These are phyloP conservation scores for Fusarium fujikuroi DNA, from an alignment of 2,329 filamentous ascomycete genomes.

Conservation along the genomic window DNA sequence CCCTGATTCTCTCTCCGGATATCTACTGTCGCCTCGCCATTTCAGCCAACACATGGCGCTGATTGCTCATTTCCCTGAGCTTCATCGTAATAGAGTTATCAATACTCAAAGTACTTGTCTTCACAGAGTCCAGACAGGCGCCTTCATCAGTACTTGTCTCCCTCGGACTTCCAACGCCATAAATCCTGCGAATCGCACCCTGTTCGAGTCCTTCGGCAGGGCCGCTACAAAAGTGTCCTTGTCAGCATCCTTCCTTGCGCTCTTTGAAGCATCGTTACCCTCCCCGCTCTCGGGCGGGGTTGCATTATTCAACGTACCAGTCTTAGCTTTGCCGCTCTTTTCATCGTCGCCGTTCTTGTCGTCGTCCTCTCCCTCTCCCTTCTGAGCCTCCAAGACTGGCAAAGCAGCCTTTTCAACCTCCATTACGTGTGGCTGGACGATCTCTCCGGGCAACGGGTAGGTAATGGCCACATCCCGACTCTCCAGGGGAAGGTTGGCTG, in stretches of 20 bases:
- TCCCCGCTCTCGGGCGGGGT: slow-evolving; percentile 26
- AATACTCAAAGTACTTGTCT: neutral
- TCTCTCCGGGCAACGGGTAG: slow-evolving; percentile 82
- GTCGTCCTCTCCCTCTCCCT: slow-evolving; percentile 55
- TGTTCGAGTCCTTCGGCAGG: slow-evolving; percentile 59
- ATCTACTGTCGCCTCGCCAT: slow-evolving; percentile 9
- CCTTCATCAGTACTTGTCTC: slow-evolving; percentile 78
- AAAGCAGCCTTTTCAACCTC: slow-evolving; percentile 81
- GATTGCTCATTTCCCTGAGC: neutral
- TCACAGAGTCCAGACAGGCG: slow-evolving; percentile 74
- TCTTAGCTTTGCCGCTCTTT: slow-evolving; percentile 59
- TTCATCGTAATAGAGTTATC: neutral
- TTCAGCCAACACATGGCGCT: neutral
- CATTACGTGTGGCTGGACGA: slow-evolving; percentile 80
- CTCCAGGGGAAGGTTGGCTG: slow-evolving; percentile 87
- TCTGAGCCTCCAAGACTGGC: slow-evolving; percentile 66
- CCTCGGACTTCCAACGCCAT: slow-evolving; percentile 79
- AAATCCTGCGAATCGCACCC: slow-evolving; percentile 80
- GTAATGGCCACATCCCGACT: slow-evolving; percentile 89
- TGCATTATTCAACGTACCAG: slow-evolving; percentile 55
- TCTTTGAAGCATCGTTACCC: slow-evolving; percentile 46
- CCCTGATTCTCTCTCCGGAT: neutral
- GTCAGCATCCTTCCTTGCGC: slow-evolving; percentile 52
- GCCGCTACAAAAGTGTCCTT: slow-evolving; percentile 49
- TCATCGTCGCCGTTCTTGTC: slow-evolving; percentile 56